These are phyloP conservation scores for Microcyclospora pomicola DNA, from an alignment of 2,329 filamentous ascomycete species.

Conservation along the genomic window DNA sequence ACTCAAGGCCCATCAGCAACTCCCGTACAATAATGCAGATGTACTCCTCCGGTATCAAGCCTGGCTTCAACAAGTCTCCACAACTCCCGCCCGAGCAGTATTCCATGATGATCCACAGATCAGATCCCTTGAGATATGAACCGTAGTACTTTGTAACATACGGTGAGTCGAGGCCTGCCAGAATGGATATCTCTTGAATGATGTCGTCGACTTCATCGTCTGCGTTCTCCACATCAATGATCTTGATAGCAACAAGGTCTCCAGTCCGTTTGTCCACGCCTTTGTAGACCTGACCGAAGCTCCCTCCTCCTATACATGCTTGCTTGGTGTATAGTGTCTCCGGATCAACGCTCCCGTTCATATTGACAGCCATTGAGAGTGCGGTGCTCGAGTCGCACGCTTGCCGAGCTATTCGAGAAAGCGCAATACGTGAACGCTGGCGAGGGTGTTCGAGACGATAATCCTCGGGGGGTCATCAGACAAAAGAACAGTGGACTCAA, in stretches of 20 bases:
- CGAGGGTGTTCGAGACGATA: no score
- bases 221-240: conserved; percentile 97
- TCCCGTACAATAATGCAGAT: conserved; percentile 92
- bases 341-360: conserved; percentile 53
- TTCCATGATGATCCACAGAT: conserved; percentile 99
- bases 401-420: no score
- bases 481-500: no score
- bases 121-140: conserved; percentile 87
- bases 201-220: conserved; percentile 99
- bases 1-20: conserved; percentile 77
- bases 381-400: no score
- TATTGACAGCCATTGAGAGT: conserved; percentile 11
- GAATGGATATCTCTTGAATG: conserved; percentile 94
- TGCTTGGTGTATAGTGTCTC: conserved; percentile 82
- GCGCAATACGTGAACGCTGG: no score
- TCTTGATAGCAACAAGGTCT: conserved; percentile 90
- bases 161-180: conserved; percentile 88
- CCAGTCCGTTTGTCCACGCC: conserved; percentile 90
- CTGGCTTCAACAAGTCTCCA: conserved; percentile 88
- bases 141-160: conserved; percentile 98
- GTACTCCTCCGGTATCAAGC: conserved; percentile 81
- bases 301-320: conserved; percentile 67
- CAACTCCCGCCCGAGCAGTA: conserved; percentile 96
- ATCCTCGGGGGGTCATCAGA: no score
- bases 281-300: conserved; percentile 98